Percentiles rank a stretch among this genome's conserved stretches.
These are phyloP conservation scores for Apiotrichum veenhuisii DNA, from an alignment of 1,284 basidiomycete species.

Conservation along the genomic window DNA sequence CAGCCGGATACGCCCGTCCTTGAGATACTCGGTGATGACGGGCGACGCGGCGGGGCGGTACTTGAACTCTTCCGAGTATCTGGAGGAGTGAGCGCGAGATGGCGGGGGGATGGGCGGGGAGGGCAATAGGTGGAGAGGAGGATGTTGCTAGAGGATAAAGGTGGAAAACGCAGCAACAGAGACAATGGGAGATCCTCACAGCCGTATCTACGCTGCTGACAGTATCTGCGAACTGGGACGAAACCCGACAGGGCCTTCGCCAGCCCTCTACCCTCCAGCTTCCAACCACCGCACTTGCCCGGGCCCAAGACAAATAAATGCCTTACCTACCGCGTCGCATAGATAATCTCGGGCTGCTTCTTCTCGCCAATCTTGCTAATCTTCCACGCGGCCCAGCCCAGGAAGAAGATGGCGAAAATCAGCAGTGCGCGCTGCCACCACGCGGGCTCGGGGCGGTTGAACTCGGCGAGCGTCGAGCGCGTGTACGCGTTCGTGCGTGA, in stretches of 20 bases:
- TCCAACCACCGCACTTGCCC: too few relatives aligned
- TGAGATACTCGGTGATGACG: slow-evolving; percentile 49
- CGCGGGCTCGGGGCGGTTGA: slow-evolving; percentile 42
- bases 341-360: slow-evolving; percentile 42
- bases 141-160: too few relatives aligned
- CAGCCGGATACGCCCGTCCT: slow-evolving; percentile 47
- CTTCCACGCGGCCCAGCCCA: slow-evolving; percentile 37
- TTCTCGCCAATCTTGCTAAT: slow-evolving; percentile 22
- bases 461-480: slow-evolving; percentile 29
- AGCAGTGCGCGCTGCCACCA: slow-evolving; percentile 42
- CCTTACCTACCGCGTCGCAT: slow-evolving; percentile 44
- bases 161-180: too few relatives aligned
- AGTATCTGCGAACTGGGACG: too few relatives aligned
- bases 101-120: too few relatives aligned
- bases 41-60: slow-evolving; percentile 51
- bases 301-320: too few relatives aligned
- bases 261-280: too few relatives aligned
- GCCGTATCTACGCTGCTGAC: too few relatives aligned
- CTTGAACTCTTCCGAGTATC: slow-evolving; percentile 51
- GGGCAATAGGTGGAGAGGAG: too few relatives aligned
- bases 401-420: slow-evolving; percentile 30
- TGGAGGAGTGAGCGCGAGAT: slow-evolving; percentile 11
- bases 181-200: too few relatives aligned
- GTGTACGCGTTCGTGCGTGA: slow-evolving; percentile 12
- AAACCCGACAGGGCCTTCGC: too few relatives aligned